A percentile compares a stretch with the other conserved stretches of the same genome.
phyloP scores from a whole-genome alignment of 2,329 filamentous ascomycete genomes.

The Epichloe glyceriae region DNA sequence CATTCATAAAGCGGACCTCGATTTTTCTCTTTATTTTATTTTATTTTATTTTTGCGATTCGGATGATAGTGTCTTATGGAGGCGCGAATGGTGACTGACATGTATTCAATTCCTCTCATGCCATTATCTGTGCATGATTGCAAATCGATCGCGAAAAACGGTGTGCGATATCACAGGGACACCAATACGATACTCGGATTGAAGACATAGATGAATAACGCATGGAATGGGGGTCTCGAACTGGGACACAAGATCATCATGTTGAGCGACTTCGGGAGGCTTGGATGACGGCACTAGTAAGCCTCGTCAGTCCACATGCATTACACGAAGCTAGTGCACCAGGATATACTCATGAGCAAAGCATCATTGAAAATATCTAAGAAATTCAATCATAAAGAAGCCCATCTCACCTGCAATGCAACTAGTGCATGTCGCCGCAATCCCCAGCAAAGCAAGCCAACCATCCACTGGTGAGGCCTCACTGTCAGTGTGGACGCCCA shows the following conservation, averaged over 20 bases:
- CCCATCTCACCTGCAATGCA: no score
- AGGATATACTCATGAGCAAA: neutral
- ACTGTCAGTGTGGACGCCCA: no score
- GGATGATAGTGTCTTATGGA: neutral
- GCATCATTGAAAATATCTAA: neutral
- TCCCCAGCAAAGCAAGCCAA: no score
- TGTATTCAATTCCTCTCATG: slow-evolving; percentile 15
- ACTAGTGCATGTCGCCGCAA: no score
- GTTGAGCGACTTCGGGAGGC: slow-evolving; percentile 7
- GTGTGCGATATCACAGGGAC: slow-evolving; percentile 4
- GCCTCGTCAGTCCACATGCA: neutral
- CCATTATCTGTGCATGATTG: neutral
- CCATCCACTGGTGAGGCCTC: no score
- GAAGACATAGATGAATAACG: slow-evolving; percentile 8
- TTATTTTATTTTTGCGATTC: neutral
- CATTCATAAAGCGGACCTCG: neutral
- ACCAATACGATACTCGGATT: slow-evolving; percentile 8
- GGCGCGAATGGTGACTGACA: slow-evolving; percentile 11
- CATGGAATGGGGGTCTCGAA: slow-evolving; percentile 10
- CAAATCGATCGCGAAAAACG: neutral
- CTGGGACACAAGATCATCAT: slow-evolving; percentile 4
- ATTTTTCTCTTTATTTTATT: neutral
- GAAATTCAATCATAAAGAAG: no score
- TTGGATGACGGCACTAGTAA: slow-evolving; percentile 4
- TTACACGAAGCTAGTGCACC: neutral